Percentiles rank a stretch among this genome's conserved stretches.
phyloP scores from a whole-genome alignment of 352 stramenopile species.

The Phytophthora fragariaefolia region DNA sequence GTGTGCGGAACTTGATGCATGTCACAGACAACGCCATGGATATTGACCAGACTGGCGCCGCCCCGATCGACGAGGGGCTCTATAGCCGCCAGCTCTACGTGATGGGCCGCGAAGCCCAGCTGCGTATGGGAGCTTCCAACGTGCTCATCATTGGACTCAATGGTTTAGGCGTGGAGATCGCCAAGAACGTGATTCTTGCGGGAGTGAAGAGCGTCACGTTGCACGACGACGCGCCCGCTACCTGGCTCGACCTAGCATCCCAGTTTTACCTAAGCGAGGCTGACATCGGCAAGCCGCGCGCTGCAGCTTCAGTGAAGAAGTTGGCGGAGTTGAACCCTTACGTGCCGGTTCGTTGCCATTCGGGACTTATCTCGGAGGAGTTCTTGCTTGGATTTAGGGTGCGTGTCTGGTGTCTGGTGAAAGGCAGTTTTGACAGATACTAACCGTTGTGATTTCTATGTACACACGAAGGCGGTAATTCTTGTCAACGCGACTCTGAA shows the following conservation, averaged over 20 bases:
- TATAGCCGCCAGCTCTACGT: constrained; percentile 99
- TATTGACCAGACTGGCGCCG: constrained; percentile 52
- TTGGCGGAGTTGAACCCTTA: constrained; percentile 98
- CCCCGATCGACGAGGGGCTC: constrained; percentile 80
- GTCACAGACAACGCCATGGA: constrained; percentile 78
- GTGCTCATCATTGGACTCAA: constrained; percentile 96
- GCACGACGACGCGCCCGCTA: constrained; percentile 91
- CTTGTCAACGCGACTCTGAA: constrained; percentile 81
- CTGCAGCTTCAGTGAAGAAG: constrained; percentile 85
- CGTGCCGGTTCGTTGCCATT: constrained; percentile 84
- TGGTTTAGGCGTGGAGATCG: constrained; percentile 96
- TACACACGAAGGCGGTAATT: constrained; percentile 73
- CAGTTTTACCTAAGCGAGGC: constrained; percentile 96
- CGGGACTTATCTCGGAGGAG: constrained; percentile 71
- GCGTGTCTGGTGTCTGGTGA: not conserved
- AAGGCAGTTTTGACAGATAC: no score
- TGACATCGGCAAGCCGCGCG: constrained; percentile 90
- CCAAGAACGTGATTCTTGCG: constrained; percentile 99
- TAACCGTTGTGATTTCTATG: no score
- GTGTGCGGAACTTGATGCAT: constrained; percentile 74
- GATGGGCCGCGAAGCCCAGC: constrained; percentile 99
- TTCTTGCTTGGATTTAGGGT: constrained; percentile 79
- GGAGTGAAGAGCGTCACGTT: constrained; percentile 96
- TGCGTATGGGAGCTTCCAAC: constrained; percentile 95
- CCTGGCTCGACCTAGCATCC: constrained; percentile 90